phyloP scores from a whole-genome alignment of 768 basidiomycete species.

The Mycena chlorophos region DNA sequence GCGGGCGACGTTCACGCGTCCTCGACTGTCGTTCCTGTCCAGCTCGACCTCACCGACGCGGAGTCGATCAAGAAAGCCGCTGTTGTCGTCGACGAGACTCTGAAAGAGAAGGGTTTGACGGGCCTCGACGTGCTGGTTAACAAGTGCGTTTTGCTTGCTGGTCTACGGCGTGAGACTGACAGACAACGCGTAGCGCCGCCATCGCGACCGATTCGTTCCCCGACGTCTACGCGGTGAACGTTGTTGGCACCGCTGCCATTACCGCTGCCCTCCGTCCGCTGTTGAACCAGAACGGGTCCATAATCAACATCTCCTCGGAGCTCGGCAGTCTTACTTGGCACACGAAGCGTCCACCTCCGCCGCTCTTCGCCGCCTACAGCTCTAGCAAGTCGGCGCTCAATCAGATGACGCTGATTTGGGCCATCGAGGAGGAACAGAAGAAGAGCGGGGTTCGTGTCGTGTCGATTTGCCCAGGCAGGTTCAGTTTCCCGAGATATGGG shows the following conservation, averaged over 20 bases:
- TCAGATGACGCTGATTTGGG: conserved; percentile 7
- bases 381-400: conserved; percentile 14
- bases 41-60: conserved; percentile 11
- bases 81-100: not conserved
- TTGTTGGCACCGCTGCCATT: conserved; percentile 6
- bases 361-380: not conserved
- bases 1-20: conserved; percentile 6
- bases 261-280: conserved; percentile 11
- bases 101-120: not conserved
- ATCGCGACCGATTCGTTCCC: not conserved
- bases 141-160: conserved; percentile 3
- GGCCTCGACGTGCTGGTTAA: conserved; percentile 6
- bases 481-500: not conserved
- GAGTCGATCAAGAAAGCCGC: conserved; percentile 7
- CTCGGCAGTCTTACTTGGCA: conserved; percentile 1
- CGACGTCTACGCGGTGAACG: conserved; percentile 7
- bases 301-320: conserved; percentile 12
- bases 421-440: conserved; percentile 10
- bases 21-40: conserved; percentile 10
- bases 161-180: not conserved
- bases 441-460: conserved; percentile 8
- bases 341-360: not conserved
- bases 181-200: not conserved
- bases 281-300: conserved; percentile 8
- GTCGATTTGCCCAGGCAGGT: conserved; percentile 13